phyloP scores from a whole-genome alignment of 345 rosid genomes.

The Eucalyptus erythrocorys region DNA sequence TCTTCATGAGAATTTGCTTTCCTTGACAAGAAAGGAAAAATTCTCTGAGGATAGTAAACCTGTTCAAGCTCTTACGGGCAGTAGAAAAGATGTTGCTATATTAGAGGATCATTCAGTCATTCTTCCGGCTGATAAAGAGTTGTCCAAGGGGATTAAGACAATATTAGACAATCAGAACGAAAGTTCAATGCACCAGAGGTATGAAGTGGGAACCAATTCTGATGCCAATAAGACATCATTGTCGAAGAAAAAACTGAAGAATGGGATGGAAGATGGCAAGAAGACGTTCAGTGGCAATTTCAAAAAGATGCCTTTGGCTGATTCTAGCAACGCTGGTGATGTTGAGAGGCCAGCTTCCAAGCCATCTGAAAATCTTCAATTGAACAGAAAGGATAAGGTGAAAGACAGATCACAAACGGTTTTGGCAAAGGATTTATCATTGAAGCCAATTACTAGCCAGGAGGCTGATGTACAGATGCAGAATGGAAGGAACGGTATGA shows the following conservation, averaged over 20 bases:
- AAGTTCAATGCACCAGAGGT: constrained; percentile 1
- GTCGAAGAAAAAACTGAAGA: constrained; percentile 1
- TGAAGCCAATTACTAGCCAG: constrained; percentile 10
- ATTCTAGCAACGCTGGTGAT: not conserved
- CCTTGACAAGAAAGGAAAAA: constrained; percentile 15
- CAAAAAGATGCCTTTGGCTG: not conserved
- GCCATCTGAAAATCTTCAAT: constrained; percentile 6
- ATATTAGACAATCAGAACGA: constrained; percentile 15
- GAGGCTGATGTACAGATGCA: constrained; percentile 9
- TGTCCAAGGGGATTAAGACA: constrained; percentile 15
- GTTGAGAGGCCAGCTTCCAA: not conserved
- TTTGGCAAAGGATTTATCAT: constrained; percentile 5
- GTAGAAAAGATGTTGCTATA: constrained; percentile 9
- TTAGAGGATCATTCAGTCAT: constrained; percentile 9
- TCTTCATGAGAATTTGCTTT: constrained; percentile 43
- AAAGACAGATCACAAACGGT: not conserved
- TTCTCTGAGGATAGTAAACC: constrained; percentile 5
- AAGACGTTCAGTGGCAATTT: not conserved
- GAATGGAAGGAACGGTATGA: constrained; percentile 1
- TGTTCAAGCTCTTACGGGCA: not conserved
- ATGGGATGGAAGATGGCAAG: constrained; percentile 4
- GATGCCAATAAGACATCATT: not conserved
- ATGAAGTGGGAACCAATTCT: not conserved
- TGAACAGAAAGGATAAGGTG: constrained; percentile 2
- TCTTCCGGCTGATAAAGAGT: constrained; percentile 7